A percentile compares a stretch with the other conserved stretches of the same genome.
These are phyloP conservation scores for Fusarium sp. DNA, from an alignment of 2,329 filamentous ascomycete species.

Conservation along the genomic window DNA sequence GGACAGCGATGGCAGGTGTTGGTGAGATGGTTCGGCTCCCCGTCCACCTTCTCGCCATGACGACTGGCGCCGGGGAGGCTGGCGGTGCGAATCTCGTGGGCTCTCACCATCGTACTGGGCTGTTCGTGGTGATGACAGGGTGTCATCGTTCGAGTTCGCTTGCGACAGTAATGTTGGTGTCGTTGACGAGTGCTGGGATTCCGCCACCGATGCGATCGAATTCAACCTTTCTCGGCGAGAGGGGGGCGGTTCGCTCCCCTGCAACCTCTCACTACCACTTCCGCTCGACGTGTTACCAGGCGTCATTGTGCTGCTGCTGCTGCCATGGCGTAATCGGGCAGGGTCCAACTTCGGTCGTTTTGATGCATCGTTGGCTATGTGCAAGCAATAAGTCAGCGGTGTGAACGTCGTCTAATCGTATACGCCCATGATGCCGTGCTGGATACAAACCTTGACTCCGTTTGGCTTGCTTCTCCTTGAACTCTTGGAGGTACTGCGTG, in stretches of 20 bases:
- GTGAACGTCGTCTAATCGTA: background rate
- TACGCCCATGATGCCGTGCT: slow-evolving; percentile 1
- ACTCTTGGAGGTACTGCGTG: slow-evolving; percentile 80
- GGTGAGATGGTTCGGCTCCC: slow-evolving; percentile 41
- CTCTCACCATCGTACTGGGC: slow-evolving; percentile 55
- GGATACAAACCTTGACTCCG: slow-evolving; percentile 67
- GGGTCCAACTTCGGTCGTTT: slow-evolving; percentile 66
- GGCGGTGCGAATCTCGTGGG: slow-evolving; percentile 46
- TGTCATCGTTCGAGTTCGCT: slow-evolving; percentile 60
- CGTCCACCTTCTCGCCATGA: slow-evolving; percentile 48
- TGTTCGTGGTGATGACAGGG: slow-evolving; percentile 60
- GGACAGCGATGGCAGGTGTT: slow-evolving; percentile 63
- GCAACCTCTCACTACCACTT: slow-evolving; percentile 65
- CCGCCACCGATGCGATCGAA: slow-evolving; percentile 63
- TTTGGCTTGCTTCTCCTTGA: slow-evolving; percentile 80
- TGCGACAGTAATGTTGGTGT: slow-evolving; percentile 55
- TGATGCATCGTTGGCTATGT: slow-evolving; percentile 57
- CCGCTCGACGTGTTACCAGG: slow-evolving; percentile 57
- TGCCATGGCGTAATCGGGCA: slow-evolving; percentile 55
- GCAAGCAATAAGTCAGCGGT: slow-evolving; percentile 17
- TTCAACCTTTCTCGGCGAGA: slow-evolving; percentile 64
- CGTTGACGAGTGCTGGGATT: slow-evolving; percentile 62
- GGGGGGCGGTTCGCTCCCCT: slow-evolving; percentile 65
- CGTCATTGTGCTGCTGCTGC: slow-evolving; percentile 57
- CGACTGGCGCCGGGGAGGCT: slow-evolving; percentile 48